Evolutionary conservation across 495 filamentous ascomycete genomes (phyloP).

Genomic region (Articulospora tetracladia): DNA sequence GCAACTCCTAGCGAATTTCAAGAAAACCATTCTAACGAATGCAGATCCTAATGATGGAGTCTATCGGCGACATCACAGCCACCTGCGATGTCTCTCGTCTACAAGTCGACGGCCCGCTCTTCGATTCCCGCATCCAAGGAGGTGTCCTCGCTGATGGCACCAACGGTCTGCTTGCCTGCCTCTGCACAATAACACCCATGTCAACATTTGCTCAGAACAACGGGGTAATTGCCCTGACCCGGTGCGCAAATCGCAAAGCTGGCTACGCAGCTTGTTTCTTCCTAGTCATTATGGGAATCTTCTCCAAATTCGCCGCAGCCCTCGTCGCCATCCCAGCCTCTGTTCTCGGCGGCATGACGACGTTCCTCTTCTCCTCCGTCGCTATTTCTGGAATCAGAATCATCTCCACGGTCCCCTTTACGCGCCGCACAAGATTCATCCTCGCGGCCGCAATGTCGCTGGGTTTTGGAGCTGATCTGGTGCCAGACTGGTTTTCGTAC

Average conservation of each 20-base stretch:
- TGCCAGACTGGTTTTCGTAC: constrained; percentile 70
- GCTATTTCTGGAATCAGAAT: constrained; percentile 84
- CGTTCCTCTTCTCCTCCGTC: constrained; percentile 82
- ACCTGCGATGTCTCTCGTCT: constrained; percentile 80
- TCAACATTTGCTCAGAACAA: constrained; percentile 70
- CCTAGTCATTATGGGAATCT: constrained; percentile 62
- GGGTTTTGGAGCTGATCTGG: constrained; percentile 79
- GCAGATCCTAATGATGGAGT: constrained; percentile 74
- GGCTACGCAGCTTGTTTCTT: constrained; percentile 61
- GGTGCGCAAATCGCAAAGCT: constrained; percentile 83
- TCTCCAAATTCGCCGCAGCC: constrained; percentile 84
- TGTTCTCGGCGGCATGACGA: constrained; percentile 89
- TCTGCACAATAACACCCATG: constrained; percentile 52
- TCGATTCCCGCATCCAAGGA: constrained; percentile 88
- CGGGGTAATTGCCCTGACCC: constrained; percentile 82
- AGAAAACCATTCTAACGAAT: neutral
- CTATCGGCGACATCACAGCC: constrained; percentile 76
- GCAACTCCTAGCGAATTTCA: neutral
- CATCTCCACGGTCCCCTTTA: constrained; percentile 73
- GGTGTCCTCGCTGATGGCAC: constrained; percentile 83
- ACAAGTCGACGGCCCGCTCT: constrained; percentile 71
- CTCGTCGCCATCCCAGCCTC: constrained; percentile 72
- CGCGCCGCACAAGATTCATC: constrained; percentile 82
- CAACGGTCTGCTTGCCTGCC: constrained; percentile 72
- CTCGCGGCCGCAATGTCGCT: constrained; percentile 72